Percentiles rank a stretch among this genome's conserved stretches.
Evolutionary conservation across 352 stramenopile species (phyloP).

Genomic region (Globisporangium solare): DNA sequence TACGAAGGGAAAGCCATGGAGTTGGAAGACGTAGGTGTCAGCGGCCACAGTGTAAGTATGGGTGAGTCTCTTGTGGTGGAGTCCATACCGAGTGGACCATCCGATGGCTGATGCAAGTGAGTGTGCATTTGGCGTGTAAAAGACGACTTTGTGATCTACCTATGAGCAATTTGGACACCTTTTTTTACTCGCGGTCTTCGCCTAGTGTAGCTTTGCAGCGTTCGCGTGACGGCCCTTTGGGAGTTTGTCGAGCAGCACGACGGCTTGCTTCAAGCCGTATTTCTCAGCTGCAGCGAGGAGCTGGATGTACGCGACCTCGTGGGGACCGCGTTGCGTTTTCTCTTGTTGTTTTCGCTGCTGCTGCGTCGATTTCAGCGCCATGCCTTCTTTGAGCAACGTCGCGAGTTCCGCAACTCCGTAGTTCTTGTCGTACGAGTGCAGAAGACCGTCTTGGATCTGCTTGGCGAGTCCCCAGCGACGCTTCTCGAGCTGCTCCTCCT

Average conservation of each 20-base stretch:
- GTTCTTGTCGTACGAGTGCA: slow-evolving; percentile 70
- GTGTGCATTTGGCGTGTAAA: no score
- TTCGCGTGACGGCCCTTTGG: slow-evolving; percentile 43
- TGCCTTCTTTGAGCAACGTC: slow-evolving; percentile 53
- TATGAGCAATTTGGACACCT: background rate
- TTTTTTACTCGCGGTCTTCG: background rate
- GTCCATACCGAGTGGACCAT: background rate
- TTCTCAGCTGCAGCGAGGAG: slow-evolving; percentile 68
- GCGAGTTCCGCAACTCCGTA: slow-evolving; percentile 64
- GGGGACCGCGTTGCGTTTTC: slow-evolving; percentile 25
- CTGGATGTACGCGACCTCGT: slow-evolving; percentile 54
- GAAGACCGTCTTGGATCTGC: slow-evolving; percentile 60
- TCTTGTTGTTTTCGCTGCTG: slow-evolving; percentile 9
- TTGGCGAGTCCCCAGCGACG: slow-evolving; percentile 69
- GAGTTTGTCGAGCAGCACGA: slow-evolving; percentile 60
- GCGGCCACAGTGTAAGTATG: no score
- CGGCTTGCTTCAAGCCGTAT: slow-evolving; percentile 70
- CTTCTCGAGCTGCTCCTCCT: slow-evolving; percentile 63
- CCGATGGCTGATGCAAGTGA: background rate
- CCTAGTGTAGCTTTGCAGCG: slow-evolving; percentile 8
- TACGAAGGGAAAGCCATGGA: slow-evolving; percentile 51
- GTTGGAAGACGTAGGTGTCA: slow-evolving; percentile 29
- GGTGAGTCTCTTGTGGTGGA: no score
- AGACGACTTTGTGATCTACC: background rate
- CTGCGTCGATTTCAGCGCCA: slow-evolving; percentile 26